Conservation (phyloP, 2,329 filamentous ascomycete genomes). For the Penicillium paneum region DNA sequence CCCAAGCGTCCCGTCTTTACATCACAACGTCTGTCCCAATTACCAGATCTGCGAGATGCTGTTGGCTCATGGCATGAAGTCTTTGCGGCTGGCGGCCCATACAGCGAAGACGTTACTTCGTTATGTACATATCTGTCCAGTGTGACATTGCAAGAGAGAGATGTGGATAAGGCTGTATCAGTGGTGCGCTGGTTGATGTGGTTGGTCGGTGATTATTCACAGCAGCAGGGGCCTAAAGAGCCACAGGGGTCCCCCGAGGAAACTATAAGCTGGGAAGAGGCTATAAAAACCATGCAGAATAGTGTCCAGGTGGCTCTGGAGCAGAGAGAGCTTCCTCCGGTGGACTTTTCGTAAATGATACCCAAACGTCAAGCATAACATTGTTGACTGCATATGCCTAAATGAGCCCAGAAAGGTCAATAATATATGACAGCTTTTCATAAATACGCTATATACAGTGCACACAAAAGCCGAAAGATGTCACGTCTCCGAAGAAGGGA, state of each 20-base stretch:
- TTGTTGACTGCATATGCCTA: not conserved
- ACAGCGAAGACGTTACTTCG: constrained; percentile 71
- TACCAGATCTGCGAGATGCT: constrained; percentile 68
- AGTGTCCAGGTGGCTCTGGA: constrained; percentile 44
- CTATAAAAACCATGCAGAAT: constrained; percentile 41
- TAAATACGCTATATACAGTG: no score
- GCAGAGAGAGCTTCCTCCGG: constrained; percentile 45
- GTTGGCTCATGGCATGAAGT: constrained; percentile 72
- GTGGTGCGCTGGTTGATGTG: constrained; percentile 63
- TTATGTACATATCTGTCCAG: constrained; percentile 68
- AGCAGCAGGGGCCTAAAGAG: constrained; percentile 38
- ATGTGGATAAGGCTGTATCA: constrained; percentile 70
- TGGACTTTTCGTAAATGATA: constrained; percentile 39
- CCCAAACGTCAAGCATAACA: not conserved
- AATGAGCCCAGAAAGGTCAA: not conserved
- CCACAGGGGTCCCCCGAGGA: constrained; percentile 32
- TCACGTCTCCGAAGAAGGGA: no score
- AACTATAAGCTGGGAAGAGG: constrained; percentile 33
- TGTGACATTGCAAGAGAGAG: constrained; percentile 71
- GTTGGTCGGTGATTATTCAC: constrained; percentile 34
- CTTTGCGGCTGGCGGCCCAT: constrained; percentile 72
- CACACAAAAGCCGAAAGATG: not conserved
- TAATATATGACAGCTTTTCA: not conserved
- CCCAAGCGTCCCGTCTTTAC: constrained; percentile 61
- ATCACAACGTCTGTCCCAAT: constrained; percentile 51